Evolutionary conservation across 2,329 filamentous ascomycete genomes (phyloP).

Genomic region (Cordyceps fumosorosea): DNA sequence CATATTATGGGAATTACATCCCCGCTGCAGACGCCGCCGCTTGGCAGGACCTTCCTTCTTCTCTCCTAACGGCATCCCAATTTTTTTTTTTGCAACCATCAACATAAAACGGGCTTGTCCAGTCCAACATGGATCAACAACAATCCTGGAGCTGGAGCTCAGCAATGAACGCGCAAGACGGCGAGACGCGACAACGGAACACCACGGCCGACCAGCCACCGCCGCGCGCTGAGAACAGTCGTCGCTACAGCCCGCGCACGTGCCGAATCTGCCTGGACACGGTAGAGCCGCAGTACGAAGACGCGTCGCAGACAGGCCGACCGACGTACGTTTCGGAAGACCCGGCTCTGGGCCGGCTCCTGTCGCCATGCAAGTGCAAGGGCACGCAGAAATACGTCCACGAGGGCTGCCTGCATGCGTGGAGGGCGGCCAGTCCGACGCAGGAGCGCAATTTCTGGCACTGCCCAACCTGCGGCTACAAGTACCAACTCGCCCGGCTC

Average conservation of each 20-base stretch:
- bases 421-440: conserved; percentile 67
- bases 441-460: conserved; percentile 69
- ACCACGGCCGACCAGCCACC: background rate
- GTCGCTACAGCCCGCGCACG: conserved; percentile 62
- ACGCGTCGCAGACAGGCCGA: conserved; percentile 26
- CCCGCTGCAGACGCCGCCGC: background rate
- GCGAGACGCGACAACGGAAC: conserved; percentile 7
- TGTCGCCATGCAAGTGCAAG: conserved; percentile 89
- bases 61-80: background rate
- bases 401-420: conserved; percentile 77
- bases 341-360: conserved; percentile 65
- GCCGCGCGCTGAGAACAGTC: conserved; percentile 8
- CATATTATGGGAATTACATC: conserved; percentile 7
- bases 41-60: background rate
- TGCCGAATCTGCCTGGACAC: conserved; percentile 87
- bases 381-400: conserved; percentile 92
- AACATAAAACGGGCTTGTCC: background rate
- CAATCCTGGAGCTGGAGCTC: conserved; percentile 13
- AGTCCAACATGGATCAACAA: background rate
- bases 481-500: conserved; percentile 72
- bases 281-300: conserved; percentile 43
- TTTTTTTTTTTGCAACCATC: background rate
- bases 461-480: conserved; percentile 82
- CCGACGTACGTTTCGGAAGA: conserved; percentile 66
- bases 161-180: conserved; percentile 5